A percentile compares a stretch with the other conserved stretches of the same genome.
phyloP scores from a whole-genome alignment of 805 yeast genomes.

The Cyberlindnera galapagoensis region DNA sequence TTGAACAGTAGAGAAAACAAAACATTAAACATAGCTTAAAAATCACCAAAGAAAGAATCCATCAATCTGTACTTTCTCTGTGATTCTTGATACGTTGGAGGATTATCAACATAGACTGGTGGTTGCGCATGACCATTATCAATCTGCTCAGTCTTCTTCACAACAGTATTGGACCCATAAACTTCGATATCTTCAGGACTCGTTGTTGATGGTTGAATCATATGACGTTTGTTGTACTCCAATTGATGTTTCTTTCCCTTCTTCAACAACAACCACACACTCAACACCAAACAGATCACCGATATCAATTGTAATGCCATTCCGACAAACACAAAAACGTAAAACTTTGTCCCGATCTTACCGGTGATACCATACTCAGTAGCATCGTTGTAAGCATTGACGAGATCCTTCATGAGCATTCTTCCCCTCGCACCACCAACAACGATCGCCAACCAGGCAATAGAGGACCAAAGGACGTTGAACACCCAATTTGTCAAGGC shows the following conservation, averaged over 20 bases:
- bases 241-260: no score
- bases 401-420: background rate
- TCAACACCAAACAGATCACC: background rate
- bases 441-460: constrained; percentile 1
- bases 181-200: no score
- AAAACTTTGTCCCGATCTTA: constrained; percentile 2
- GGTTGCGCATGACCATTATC: background rate
- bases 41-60: background rate
- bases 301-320: constrained; percentile 1
- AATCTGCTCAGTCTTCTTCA: no score
- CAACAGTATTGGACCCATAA: no score
- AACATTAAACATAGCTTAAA: no score
- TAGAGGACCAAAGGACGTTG: background rate
- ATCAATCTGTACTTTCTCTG: background rate
- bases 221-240: no score
- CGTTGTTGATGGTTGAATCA: no score
- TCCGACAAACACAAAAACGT: constrained; percentile 1
- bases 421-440: background rate
- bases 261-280: background rate
- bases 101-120: background rate
- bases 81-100: constrained; percentile 2
- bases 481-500: background rate
- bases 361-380: constrained; percentile 4
- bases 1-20: no score
- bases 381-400: constrained; percentile 3